These are phyloP conservation scores for Tulasnella sp. DNA, from an alignment of 768 basidiomycete species.

Conservation along the genomic window DNA sequence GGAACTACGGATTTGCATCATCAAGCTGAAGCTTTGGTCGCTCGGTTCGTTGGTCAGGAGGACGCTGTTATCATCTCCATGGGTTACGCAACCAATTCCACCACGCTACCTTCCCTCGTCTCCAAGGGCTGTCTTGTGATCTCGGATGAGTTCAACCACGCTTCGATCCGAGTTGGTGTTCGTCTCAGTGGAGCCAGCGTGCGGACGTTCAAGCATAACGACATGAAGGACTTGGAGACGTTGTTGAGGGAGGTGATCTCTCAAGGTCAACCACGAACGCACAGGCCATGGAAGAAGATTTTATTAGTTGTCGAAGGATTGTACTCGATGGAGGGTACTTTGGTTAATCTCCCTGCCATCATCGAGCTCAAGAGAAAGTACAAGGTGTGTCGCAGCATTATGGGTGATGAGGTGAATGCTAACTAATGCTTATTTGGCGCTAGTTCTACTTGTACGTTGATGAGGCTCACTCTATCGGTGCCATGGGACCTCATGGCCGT, in stretches of 20 bases:
- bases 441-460: constrained; percentile 95
- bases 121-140: constrained; percentile 87
- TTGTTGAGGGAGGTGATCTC: constrained; percentile 82
- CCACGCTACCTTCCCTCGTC: constrained; percentile 82
- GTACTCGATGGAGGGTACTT: constrained; percentile 97
- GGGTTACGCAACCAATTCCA: constrained; percentile 95
- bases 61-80: constrained; percentile 83
- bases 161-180: constrained; percentile 86
- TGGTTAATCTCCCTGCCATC: constrained; percentile 71
- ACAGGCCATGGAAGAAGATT: constrained; percentile 99
- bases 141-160: constrained; percentile 94
- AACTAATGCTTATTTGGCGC: not conserved
- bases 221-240: constrained; percentile 70
- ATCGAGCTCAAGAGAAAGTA: constrained; percentile 84
- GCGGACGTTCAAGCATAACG: constrained; percentile 93
- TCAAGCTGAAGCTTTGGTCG: constrained; percentile 72
- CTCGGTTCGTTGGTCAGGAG: constrained; percentile 80
- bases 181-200: constrained; percentile 80
- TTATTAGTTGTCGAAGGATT: constrained; percentile 87
- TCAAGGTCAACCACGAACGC: constrained; percentile 95
- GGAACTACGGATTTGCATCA: constrained; percentile 79
- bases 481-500: constrained; percentile 85
- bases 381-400: constrained; percentile 47
- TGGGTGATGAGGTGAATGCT: not conserved
- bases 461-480: constrained; percentile 96